These are phyloP conservation scores for Gracilaria caudata DNA, from an alignment of 23 red algal genomes.

Conservation along the genomic window DNA sequence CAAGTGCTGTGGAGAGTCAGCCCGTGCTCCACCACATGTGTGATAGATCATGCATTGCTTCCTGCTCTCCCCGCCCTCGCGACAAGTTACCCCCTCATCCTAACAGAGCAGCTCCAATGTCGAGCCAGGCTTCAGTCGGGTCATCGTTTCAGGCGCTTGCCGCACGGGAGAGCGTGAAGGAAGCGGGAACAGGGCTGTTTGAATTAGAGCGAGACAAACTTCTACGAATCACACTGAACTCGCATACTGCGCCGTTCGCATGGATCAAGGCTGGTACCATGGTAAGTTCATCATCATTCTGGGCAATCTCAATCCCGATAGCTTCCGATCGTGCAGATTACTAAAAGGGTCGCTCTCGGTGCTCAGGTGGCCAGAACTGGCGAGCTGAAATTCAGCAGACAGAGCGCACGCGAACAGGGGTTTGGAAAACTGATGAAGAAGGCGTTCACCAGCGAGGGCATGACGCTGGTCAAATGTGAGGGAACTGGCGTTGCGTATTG, in stretches of 20 bases:
- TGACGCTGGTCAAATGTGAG: conserved; percentile 9
- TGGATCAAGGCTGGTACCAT: conserved; percentile 23
- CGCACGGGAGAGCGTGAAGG: background rate
- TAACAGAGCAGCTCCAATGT: too few relatives aligned
- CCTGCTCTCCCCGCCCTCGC: too few relatives aligned
- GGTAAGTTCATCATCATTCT: background rate
- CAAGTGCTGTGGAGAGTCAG: too few relatives aligned
- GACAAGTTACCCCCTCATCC: too few relatives aligned
- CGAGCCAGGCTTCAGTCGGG: background rate
- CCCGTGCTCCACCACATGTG: too few relatives aligned
- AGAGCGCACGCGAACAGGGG: conserved; percentile 4
- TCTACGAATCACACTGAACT: background rate
- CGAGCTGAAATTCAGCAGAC: background rate
- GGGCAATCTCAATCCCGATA: background rate
- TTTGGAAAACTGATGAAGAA: background rate
- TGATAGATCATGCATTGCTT: too few relatives aligned
- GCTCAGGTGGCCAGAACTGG: background rate
- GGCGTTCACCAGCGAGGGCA: background rate
- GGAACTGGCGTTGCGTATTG: background rate
- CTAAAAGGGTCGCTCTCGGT: background rate
- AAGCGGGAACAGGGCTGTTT: background rate
- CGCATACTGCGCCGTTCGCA: background rate
- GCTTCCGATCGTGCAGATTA: background rate
- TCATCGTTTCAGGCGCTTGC: background rate
- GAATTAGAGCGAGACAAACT: conserved; percentile 28